These are phyloP conservation scores for Teratosphaeria pseudoeucalypti DNA, from an alignment of 2,329 filamentous ascomycete species.

Conservation along the genomic window DNA sequence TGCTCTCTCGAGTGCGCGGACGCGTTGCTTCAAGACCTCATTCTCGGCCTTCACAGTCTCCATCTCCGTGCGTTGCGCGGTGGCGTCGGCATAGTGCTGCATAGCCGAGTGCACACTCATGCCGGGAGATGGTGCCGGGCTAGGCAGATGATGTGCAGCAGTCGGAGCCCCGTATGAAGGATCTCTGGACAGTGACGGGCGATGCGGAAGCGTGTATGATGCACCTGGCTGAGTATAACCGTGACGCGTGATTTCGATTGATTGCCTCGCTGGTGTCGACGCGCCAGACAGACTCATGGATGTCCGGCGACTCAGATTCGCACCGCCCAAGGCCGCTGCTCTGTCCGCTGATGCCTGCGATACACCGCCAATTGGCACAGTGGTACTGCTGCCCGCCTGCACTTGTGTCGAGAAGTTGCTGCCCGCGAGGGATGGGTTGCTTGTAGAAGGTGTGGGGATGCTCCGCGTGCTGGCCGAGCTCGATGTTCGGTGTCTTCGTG, in stretches of 20 bases:
- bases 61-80: constrained; percentile 35
- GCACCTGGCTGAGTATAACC: neutral
- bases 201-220: constrained; percentile 21
- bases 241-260: constrained; percentile 18
- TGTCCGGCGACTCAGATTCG: constrained; percentile 22
- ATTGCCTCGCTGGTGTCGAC: constrained; percentile 25
- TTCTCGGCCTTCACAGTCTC: constrained; percentile 42
- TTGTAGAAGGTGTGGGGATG: constrained; percentile 16
- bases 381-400: constrained; percentile 12
- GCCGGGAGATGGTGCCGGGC: constrained; percentile 13
- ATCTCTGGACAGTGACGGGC: constrained; percentile 23
- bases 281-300: constrained; percentile 24
- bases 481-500: constrained; percentile 38
- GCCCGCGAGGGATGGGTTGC: neutral
- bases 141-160: constrained; percentile 8
- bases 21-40: constrained; percentile 36
- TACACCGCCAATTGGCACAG: constrained; percentile 13
- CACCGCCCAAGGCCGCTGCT: constrained; percentile 20
- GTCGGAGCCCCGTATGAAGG: constrained; percentile 18
- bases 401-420: constrained; percentile 10
- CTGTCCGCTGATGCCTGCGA: constrained; percentile 28
- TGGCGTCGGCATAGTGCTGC: constrained; percentile 29
- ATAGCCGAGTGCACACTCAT: constrained; percentile 12
- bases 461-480: constrained; percentile 20
- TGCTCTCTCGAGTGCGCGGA: constrained; percentile 37